Percentiles rank a stretch among this genome's conserved stretches.
Conservation (phyloP, 495 filamentous ascomycete species). For the Penicillium daleae region DNA sequence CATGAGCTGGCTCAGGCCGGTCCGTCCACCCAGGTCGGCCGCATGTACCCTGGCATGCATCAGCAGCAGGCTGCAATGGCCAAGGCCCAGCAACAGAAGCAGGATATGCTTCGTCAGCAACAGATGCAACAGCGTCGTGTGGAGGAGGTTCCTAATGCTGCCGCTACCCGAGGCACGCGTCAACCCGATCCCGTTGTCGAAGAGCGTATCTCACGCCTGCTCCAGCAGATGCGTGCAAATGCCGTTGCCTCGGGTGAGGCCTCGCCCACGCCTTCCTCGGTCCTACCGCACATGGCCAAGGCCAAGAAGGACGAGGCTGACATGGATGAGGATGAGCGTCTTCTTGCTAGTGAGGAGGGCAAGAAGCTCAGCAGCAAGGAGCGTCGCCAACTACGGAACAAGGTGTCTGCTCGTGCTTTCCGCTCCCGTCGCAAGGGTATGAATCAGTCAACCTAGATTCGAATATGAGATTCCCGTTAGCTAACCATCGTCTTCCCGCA, state of each 20-base stretch:
- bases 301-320: slow-evolving; percentile 90
- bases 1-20: slow-evolving; percentile 53
- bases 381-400: slow-evolving; percentile 92
- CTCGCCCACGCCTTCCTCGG: slow-evolving; percentile 46
- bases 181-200: slow-evolving; percentile 72
- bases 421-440: slow-evolving; percentile 94
- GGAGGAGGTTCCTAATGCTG: slow-evolving; percentile 32
- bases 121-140: slow-evolving; percentile 50
- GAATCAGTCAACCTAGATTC: slow-evolving; percentile 19
- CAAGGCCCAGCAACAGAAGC: slow-evolving; percentile 71
- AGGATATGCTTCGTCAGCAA: slow-evolving; percentile 62
- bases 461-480: not conserved
- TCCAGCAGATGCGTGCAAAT: slow-evolving; percentile 80
- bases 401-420: slow-evolving; percentile 97
- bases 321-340: slow-evolving; percentile 96
- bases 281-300: slow-evolving; percentile 57
- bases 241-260: slow-evolving; percentile 58
- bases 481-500: slow-evolving; percentile 54
- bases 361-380: slow-evolving; percentile 97
- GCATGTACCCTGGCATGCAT: slow-evolving; percentile 89
- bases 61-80: slow-evolving; percentile 83
- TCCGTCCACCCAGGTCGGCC: slow-evolving; percentile 61
- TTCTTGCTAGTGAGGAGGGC: slow-evolving; percentile 92
- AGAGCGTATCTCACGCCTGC: slow-evolving; percentile 81
- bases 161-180: slow-evolving; percentile 48